Evolutionary conservation across 2,329 filamentous ascomycete genomes (phyloP).

Genomic region (Xylariaceae sp.): DNA sequence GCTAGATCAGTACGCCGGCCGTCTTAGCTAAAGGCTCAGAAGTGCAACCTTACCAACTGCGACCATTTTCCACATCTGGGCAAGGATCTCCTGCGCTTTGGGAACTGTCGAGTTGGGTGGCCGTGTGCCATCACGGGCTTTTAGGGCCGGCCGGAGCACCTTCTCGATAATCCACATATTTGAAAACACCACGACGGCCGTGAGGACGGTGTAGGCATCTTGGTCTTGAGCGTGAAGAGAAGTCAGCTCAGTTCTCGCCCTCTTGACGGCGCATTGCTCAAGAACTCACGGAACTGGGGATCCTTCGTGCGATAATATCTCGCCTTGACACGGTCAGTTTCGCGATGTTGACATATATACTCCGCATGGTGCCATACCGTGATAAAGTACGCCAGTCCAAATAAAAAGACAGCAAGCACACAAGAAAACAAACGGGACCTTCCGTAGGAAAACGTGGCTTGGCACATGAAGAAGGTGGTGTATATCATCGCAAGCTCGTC

Average conservation of each 20-base stretch:
- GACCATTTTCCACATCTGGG: slow-evolving; percentile 73
- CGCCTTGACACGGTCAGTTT: slow-evolving; percentile 25
- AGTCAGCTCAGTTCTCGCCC: slow-evolving; percentile 1
- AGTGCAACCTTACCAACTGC: slow-evolving; percentile 40
- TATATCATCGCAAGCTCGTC: slow-evolving; percentile 58
- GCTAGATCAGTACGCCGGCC: slow-evolving; percentile 1
- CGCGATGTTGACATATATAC: not conserved
- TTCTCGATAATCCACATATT: slow-evolving; percentile 70
- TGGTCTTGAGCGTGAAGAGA: slow-evolving; percentile 8
- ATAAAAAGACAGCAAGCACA: slow-evolving; percentile 51
- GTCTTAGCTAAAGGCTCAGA: too few relatives aligned
- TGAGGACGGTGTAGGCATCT: slow-evolving; percentile 66
- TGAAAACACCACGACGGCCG: slow-evolving; percentile 62
- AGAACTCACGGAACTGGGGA: slow-evolving; percentile 70
- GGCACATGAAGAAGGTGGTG: slow-evolving; percentile 51
- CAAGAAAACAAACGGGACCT: slow-evolving; percentile 46
- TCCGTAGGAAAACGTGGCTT: slow-evolving; percentile 68
- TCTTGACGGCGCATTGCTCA: too few relatives aligned
- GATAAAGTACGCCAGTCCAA: slow-evolving; percentile 59
- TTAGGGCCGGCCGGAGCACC: slow-evolving; percentile 41
- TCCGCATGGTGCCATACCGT: slow-evolving; percentile 49
- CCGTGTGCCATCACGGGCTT: slow-evolving; percentile 43
- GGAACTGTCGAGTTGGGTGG: slow-evolving; percentile 31
- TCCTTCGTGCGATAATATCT: slow-evolving; percentile 77
- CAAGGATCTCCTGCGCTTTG: slow-evolving; percentile 34